Conservation (phyloP, 1,139 yeast species). For the Saccharomyces pastorianus region DNA sequence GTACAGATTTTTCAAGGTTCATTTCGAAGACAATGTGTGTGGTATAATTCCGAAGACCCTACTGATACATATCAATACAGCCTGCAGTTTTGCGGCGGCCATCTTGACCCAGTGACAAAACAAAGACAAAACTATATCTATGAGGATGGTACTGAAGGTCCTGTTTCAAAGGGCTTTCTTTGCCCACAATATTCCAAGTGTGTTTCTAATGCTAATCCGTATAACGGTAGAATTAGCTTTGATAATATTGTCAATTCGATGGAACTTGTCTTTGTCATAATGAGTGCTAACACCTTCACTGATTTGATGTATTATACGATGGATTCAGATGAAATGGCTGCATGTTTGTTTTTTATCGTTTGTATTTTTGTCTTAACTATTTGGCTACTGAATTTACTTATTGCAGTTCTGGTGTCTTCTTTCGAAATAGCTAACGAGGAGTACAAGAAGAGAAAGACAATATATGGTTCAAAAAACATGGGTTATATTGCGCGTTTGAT, state of each 20-base stretch:
- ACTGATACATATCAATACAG: constrained; percentile 49
- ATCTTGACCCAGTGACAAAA: constrained; percentile 42
- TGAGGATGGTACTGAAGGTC: constrained; percentile 39
- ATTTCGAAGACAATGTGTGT: constrained; percentile 74
- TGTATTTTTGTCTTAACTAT: constrained; percentile 68
- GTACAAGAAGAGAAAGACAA: constrained; percentile 29
- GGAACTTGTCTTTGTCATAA: constrained; percentile 77
- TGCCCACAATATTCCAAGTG: constrained; percentile 79
- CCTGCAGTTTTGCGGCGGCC: constrained; percentile 76
- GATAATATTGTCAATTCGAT: constrained; percentile 78
- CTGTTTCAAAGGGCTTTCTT: constrained; percentile 60
- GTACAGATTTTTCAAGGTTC: constrained; percentile 85
- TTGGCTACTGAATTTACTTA: constrained; percentile 77
- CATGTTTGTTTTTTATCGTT: constrained; percentile 68
- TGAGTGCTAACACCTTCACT: constrained; percentile 87
- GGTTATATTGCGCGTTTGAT: constrained; percentile 8
- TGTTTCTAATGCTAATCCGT: constrained; percentile 60
- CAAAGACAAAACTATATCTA: constrained; percentile 45
- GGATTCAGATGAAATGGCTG: constrained; percentile 75
- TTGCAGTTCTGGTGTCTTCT: constrained; percentile 60
- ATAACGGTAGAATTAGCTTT: constrained; percentile 65
- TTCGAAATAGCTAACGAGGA: constrained; percentile 34
- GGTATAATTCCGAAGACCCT: constrained; percentile 68
- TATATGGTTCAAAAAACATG: neutral
- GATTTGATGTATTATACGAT: constrained; percentile 81